Evolutionary conservation across 768 basidiomycete species (phyloP), one percentile per base, ranked within the genome.

Genomic region (Amanita pallidorosea): DNA sequence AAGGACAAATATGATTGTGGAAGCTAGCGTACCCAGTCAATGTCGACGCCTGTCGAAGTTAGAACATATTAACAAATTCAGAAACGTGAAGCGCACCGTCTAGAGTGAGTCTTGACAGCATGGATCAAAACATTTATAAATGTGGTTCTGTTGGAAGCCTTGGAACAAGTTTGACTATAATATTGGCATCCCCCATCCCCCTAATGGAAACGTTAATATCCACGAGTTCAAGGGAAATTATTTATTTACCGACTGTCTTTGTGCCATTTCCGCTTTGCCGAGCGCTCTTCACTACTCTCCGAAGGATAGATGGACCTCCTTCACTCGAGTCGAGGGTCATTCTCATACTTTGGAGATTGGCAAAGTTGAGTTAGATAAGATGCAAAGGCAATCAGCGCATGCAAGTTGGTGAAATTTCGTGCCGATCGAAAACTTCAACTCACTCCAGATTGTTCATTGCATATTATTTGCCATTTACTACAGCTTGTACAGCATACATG

Each of bases 181-280:
- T 74, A 83, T 40, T 70, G 61, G 54, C 75, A 73, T 40, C 85
- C 86, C 77, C 87, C 85, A 88, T 2, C 85, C 85, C 57, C 77
- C 75, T 75, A 68, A 66, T 20, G 57, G 13, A 27, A 17, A 15
- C 41, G 56, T 15, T 2, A 22, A 20, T 33, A 47, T 22, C 45
- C 11, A 2, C 23, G 1, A 9, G 25, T 17, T n/a, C n/a, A 53
- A 23, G 37, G 51, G 33, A 65, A 62, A 38, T 63, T n/a, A n/a
- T 61, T 62, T 61, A 17, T 74, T 62, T 67, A 68, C 84, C 85
- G 49, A 88, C 73, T 29, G 81, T 75, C 58, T 77, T 76, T 40
- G 83, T 85, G 1, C 77, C 79, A 25, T 72, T 67, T 0, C 76
- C 76, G 55, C 75, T 77, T 9, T 69, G 72, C 47, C 77, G 77